Conservation (phyloP, 2,329 filamentous ascomycete species). For the Raffaelea albimanens region DNA sequence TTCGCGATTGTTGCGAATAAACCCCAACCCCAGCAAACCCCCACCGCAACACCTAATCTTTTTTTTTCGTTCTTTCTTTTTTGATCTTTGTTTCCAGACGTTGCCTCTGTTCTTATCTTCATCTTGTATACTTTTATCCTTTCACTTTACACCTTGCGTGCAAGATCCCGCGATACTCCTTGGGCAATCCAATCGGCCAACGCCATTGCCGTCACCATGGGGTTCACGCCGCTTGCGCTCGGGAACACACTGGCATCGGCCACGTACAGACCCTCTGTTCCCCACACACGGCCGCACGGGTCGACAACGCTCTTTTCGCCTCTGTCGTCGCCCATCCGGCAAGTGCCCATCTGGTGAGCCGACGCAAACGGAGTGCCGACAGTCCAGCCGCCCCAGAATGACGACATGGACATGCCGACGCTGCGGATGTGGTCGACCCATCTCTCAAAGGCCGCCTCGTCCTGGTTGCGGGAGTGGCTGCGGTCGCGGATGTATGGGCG, state of each 20-base stretch:
- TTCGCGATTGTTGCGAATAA: no score
- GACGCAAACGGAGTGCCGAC: slow-evolving; percentile 49
- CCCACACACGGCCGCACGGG: slow-evolving; percentile 53
- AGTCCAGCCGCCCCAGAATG: slow-evolving; percentile 27
- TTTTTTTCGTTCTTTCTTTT: background rate
- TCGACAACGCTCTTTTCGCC: slow-evolving; percentile 47
- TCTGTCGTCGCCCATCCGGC: slow-evolving; percentile 54
- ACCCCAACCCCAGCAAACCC: no score
- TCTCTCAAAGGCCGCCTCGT: slow-evolving; percentile 47
- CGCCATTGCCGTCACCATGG: slow-evolving; percentile 71
- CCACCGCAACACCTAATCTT: background rate
- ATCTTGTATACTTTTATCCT: no score
- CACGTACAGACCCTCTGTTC: slow-evolving; percentile 54
- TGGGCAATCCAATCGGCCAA: slow-evolving; percentile 57
- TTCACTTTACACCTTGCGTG: background rate
- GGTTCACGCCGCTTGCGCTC: slow-evolving; percentile 69
- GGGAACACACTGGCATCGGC: slow-evolving; percentile 70
- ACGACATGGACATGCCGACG: slow-evolving; percentile 6
- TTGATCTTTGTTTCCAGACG: background rate
- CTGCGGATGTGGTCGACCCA: slow-evolving; percentile 48
- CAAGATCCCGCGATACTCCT: slow-evolving; percentile 40
- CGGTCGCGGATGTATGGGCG: slow-evolving; percentile 45
- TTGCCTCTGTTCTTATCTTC: background rate
- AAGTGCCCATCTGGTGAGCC: slow-evolving; percentile 78
- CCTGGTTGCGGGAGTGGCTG: slow-evolving; percentile 32